phyloP scores from a whole-genome alignment of 805 yeast species.

The Nakazawaea ishiwadae region DNA sequence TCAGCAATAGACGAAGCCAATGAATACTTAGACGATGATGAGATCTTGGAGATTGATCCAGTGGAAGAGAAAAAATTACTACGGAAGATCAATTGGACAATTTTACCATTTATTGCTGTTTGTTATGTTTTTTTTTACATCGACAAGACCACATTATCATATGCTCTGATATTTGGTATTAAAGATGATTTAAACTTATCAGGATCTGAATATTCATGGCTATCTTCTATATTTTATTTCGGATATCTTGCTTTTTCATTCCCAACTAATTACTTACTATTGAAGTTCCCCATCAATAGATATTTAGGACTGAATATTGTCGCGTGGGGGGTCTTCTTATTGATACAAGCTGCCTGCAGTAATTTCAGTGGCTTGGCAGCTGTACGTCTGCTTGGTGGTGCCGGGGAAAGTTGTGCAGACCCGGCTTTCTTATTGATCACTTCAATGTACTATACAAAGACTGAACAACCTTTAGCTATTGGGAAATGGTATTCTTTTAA shows the following conservation, averaged over 20 bases:
- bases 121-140: slow-evolving; percentile 11
- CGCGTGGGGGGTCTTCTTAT: slow-evolving; percentile 36
- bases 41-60: slow-evolving; percentile 16
- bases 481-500: slow-evolving; percentile 57
- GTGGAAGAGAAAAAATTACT: slow-evolving; percentile 27
- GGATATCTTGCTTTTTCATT: slow-evolving; percentile 6
- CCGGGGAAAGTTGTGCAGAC: slow-evolving; percentile 4
- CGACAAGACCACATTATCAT: slow-evolving; percentile 11
- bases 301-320: slow-evolving; percentile 26
- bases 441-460: slow-evolving; percentile 57
- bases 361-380: slow-evolving; percentile 35
- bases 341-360: slow-evolving; percentile 37
- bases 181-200: slow-evolving; percentile 24
- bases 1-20: slow-evolving; percentile 7
- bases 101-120: slow-evolving; percentile 28
- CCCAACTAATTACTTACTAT: slow-evolving; percentile 12
- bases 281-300: slow-evolving; percentile 17
- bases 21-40: slow-evolving; percentile 1
- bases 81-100: slow-evolving; percentile 35
- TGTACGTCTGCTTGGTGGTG: slow-evolving; percentile 25
- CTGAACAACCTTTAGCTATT: slow-evolving; percentile 47
- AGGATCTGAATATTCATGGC: slow-evolving; percentile 24
- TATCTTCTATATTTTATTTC: slow-evolving; percentile 10
- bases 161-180: slow-evolving; percentile 31
- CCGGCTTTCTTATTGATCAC: slow-evolving; percentile 28